Evolutionary conservation across 139 green algal species (phyloP), one percentile per base, ranked within the genome.

Genomic region (Tetradesmus obliquus): DNA sequence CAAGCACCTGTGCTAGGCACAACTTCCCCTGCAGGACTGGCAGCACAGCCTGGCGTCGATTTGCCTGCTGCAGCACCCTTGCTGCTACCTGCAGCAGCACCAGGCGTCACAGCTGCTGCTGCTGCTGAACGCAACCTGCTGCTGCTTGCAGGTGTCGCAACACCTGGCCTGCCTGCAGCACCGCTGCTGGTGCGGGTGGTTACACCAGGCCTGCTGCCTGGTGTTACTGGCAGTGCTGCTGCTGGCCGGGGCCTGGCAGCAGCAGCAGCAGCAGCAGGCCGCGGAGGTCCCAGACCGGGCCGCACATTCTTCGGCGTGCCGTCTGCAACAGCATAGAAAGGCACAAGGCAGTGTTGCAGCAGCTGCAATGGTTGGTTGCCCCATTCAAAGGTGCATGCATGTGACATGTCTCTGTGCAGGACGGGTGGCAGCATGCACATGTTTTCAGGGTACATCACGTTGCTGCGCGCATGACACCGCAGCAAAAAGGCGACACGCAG

Each of bases 281-380:
- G 74, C 53, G 88, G 88, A 7, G 88, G 88, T 17, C 88, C 88
- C 8, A 81, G 82, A 6, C 88, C 79, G 15, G 88, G 88, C 24
- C 60, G 55, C 13, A 91, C 88, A 66, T 86, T 86, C 20, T 66
- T 60, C 6, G 88, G 88, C 5, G 88, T 86, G 79, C 88, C 88
- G 58, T 91, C 88, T 91, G 88, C 45, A 62, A 76, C 79, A 24
- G 66, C 9, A 19, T 32, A 60, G 83, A 10, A 12, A 74, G 1
- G n/a, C n/a, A 55, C n/a, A 79, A 66, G 15, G 82, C 51, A 71
- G 6, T 87, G 82, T 15, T 86, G 51, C 45, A 86, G 32, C 20
- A 60, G 10, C 80, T 58, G 6, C 20, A 12, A 86, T 22, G 1
- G 82, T 24, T 60, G 53, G 24, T 12, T 10, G 13, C 1, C 19